Conservation (phyloP, 148 eudicot genomes). For the Amaranthus hypochondriacus region DNA sequence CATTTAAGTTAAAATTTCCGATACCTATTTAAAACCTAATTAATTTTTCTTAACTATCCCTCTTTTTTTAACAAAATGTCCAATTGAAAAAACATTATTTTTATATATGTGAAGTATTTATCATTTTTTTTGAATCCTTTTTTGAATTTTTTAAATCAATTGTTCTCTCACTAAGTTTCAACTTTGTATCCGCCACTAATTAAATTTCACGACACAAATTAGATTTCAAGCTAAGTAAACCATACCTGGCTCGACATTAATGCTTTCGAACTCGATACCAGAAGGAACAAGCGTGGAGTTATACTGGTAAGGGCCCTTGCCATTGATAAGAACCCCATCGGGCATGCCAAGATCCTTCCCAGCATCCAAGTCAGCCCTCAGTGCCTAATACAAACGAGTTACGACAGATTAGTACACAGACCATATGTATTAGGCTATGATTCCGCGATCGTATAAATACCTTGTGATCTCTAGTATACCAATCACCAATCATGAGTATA, state of each 20-base stretch:
- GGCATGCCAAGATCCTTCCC: constrained; percentile 86
- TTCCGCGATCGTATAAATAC: constrained; percentile 26
- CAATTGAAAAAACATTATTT: no score
- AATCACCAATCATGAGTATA: constrained; percentile 79
- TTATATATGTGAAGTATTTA: no score
- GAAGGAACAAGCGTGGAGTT: constrained; percentile 67
- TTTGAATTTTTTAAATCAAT: no score
- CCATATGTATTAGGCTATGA: background rate
- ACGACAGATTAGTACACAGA: background rate
- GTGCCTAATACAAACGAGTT: constrained; percentile 37
- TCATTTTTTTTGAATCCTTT: no score
- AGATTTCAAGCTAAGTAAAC: background rate
- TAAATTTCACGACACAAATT: background rate
- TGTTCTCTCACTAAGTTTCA: no score
- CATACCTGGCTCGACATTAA: constrained; percentile 85
- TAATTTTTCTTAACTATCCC: no score
- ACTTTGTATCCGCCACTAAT: no score
- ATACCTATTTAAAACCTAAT: no score
- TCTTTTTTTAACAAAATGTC: no score
- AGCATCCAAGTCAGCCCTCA: constrained; percentile 52
- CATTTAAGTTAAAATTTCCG: no score
- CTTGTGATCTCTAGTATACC: constrained; percentile 82
- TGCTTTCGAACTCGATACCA: constrained; percentile 59
- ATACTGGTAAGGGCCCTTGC: constrained; percentile 89
- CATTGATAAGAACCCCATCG: constrained; percentile 94